Base-by-base conservation (phyloP, 2,329 filamentous ascomycete species). In the Exophiala sp. region DNA sequence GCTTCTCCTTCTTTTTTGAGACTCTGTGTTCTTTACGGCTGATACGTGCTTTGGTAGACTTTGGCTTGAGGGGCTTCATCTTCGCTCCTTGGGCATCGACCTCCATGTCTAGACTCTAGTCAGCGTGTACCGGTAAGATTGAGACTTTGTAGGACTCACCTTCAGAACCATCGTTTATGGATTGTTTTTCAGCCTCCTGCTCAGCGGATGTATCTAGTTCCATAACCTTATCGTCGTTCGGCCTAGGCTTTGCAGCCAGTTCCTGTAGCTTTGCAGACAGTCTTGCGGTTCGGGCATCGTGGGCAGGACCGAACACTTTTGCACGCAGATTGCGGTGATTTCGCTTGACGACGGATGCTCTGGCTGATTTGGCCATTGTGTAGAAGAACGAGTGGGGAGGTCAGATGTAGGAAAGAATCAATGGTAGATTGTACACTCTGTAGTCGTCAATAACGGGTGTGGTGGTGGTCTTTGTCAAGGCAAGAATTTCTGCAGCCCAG, bases 181-280 rank as follows among this genome's bases (percentile, higher is more conserved):
- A 72, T 58, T 63, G 63, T 23, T 70, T 72, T 45, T 69, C 67
- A 49, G 70, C 63, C 52, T 72, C 65, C 58, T 64, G 52, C 39
- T 52, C 63, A 41, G 61, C 59, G 22, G 59, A 66, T 43, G 73
- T 71, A 35, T 75, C 71, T 60, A 76, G 73, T 37, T 73, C 67
- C 48, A 69, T 67, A 16, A 34, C 32, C 37, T 57, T 58, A 18
- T 59, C 57, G 11, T 49, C 19, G 8, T 47, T 48, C 43, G 86
- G 82, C 67, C 86, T 88, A 53, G 87, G 83, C 64, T 89, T 82
- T 50, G 83, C 77, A 40, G 85, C 86, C 61, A 95, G 68, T 66
- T 90, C 88, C 63, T 90, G 76, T 53, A 96, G 76, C 71, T 93
- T 95, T 54, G 86, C 85, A 32, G 88, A 88, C 29, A 96, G 80